phyloP scores from a whole-genome alignment of 192 early-diverging fungal genomes.

The Rhizoclosmatium sp. region DNA sequence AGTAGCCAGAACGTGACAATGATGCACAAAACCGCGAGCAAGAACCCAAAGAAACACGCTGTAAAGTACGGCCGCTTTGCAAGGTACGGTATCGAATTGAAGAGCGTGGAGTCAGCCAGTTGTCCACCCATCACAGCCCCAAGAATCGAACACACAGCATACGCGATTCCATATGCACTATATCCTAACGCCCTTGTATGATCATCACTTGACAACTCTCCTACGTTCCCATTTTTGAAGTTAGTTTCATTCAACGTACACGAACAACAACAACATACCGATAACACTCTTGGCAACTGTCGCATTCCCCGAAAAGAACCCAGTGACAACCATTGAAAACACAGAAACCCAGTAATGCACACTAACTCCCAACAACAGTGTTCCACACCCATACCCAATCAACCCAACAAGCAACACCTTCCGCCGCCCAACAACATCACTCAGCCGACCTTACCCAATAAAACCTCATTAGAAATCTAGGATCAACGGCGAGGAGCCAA shows the following conservation, averaged over 20 bases:
- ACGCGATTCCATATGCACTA: constrained; percentile 48
- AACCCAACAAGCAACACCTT: constrained; percentile 41
- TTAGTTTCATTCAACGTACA: not conserved
- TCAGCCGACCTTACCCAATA: not conserved
- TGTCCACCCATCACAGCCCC: constrained; percentile 44
- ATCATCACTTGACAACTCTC: constrained; percentile 42
- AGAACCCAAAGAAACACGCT: constrained; percentile 41
- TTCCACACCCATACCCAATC: constrained; percentile 42
- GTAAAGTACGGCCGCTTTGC: constrained; percentile 45
- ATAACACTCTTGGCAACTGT: constrained; percentile 52
- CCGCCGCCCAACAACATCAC: constrained; percentile 39
- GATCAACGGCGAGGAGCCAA: not conserved
- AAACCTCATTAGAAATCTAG: not conserved
- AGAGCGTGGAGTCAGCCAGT: constrained; percentile 37
- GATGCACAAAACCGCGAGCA: constrained; percentile 36
- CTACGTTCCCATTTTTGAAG: not conserved
- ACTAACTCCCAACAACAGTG: constrained; percentile 39
- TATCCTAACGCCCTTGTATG: constrained; percentile 42
- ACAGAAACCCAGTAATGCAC: constrained; percentile 36
- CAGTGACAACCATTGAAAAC: constrained; percentile 37
- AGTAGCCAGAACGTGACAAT: not conserved
- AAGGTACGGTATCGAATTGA: not conserved
- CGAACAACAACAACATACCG: constrained; percentile 11
- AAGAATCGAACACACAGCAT: constrained; percentile 35
- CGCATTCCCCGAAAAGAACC: constrained; percentile 42